phyloP scores from a whole-genome alignment of 2,329 filamentous ascomycete genomes.

The Ilyonectria mors-panacis region DNA sequence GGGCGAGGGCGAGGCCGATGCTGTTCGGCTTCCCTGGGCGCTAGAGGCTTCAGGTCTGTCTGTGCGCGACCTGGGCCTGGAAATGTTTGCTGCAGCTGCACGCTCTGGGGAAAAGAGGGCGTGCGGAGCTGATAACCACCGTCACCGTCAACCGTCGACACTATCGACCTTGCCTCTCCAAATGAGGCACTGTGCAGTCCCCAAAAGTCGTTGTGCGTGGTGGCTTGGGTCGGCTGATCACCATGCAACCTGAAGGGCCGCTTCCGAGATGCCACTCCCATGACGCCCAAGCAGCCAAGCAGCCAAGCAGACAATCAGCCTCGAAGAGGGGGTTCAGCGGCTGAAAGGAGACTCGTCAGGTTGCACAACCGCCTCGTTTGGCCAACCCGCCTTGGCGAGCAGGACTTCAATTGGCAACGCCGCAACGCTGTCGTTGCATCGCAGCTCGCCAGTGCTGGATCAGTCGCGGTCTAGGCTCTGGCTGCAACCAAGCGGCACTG shows the following conservation, averaged over 20 bases:
- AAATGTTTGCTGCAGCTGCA: constrained; percentile 44
- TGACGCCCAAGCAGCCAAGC: neutral
- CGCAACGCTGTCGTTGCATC: constrained; percentile 37
- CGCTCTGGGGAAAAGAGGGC: constrained; percentile 38
- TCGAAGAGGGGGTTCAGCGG: constrained; percentile 15
- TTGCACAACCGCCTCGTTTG: constrained; percentile 32
- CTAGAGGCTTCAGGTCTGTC: constrained; percentile 28
- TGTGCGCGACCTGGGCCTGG: constrained; percentile 37
- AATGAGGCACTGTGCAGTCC: constrained; percentile 15
- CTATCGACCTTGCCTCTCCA: constrained; percentile 37
- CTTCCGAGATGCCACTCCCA: constrained; percentile 12
- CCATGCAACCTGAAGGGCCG: constrained; percentile 32
- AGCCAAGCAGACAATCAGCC: neutral
- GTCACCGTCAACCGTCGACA: constrained; percentile 31
- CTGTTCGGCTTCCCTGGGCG: constrained; percentile 13
- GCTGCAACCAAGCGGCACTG: neutral
- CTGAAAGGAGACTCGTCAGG: constrained; percentile 33
- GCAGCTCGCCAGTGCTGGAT: constrained; percentile 33
- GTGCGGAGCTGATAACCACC: constrained; percentile 23
- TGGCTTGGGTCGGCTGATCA: constrained; percentile 39
- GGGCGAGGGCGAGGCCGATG: constrained; percentile 5
- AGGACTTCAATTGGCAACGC: constrained; percentile 26
- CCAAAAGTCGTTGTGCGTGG: neutral
- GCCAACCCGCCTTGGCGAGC: constrained; percentile 38
- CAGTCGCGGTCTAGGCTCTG: constrained; percentile 9